Percentiles rank a stretch among this genome's conserved stretches.
Evolutionary conservation across 441 rosid species (phyloP).

Genomic region (Corymbia calophylla): DNA sequence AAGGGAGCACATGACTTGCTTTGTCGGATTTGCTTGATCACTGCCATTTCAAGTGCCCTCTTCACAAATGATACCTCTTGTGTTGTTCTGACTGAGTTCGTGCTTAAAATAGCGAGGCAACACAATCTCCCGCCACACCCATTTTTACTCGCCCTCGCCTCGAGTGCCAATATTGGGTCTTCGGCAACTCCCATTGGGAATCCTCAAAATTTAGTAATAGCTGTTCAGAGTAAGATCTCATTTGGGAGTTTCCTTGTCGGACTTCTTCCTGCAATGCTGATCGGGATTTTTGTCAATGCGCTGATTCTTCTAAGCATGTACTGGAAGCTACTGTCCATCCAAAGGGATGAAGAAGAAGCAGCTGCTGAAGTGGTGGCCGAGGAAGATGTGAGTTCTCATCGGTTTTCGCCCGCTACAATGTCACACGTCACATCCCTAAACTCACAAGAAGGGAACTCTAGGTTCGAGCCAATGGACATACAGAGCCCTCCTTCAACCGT

Average conservation of each 20-base stretch:
- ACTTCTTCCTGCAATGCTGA: slow-evolving; percentile 54
- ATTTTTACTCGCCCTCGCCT: slow-evolving; percentile 65
- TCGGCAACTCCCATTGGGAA: slow-evolving; percentile 84
- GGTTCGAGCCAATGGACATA: slow-evolving; percentile 13
- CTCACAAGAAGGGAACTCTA: slow-evolving; percentile 26
- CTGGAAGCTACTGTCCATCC: slow-evolving; percentile 46
- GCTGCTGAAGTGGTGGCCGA: slow-evolving; percentile 24
- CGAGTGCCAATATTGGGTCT: slow-evolving; percentile 80
- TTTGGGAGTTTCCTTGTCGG: slow-evolving; percentile 52
- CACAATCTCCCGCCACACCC: slow-evolving; percentile 71
- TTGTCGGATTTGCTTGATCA: slow-evolving; percentile 53
- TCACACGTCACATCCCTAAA: slow-evolving; percentile 26
- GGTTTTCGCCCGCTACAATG: slow-evolving; percentile 54
- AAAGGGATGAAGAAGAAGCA: slow-evolving; percentile 35
- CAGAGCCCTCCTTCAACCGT: slow-evolving; percentile 1
- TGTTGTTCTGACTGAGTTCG: slow-evolving; percentile 70
- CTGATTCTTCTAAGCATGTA: slow-evolving; percentile 43
- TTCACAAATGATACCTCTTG: slow-evolving; percentile 86
- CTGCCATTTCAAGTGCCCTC: slow-evolving; percentile 76
- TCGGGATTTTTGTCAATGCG: slow-evolving; percentile 51
- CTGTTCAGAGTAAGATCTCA: slow-evolving; percentile 46
- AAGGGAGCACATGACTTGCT: slow-evolving; percentile 66
- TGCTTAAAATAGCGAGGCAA: slow-evolving; percentile 60
- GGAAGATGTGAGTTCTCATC: slow-evolving; percentile 37
- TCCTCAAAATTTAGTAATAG: slow-evolving; percentile 83